Evolutionary conservation across 2,329 filamentous ascomycete genomes (phyloP).

Genomic region (Parastagonospora avenae): DNA sequence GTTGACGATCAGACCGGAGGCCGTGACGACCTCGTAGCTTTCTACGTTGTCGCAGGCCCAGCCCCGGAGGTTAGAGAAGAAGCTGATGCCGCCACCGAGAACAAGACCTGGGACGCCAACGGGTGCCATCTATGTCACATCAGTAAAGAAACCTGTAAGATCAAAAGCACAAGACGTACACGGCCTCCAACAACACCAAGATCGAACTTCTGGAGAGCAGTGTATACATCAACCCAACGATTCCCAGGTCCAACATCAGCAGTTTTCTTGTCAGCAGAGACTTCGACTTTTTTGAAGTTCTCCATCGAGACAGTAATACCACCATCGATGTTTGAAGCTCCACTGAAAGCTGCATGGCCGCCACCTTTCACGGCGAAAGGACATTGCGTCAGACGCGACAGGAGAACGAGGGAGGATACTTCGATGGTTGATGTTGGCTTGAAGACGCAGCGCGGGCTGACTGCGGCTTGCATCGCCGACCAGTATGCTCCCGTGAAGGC

Average conservation of each 20-base stretch:
- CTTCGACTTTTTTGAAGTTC: conserved; percentile 31
- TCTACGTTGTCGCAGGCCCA: conserved; percentile 39
- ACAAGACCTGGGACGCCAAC: conserved; percentile 42
- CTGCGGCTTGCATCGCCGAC: conserved; percentile 31
- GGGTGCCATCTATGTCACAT: conserved; percentile 19
- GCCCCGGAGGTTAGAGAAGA: conserved; percentile 27
- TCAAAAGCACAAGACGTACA: conserved; percentile 31
- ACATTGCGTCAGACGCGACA: conserved; percentile 32
- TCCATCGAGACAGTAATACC: conserved; percentile 53
- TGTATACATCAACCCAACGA: conserved; percentile 44
- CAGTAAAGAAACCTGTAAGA: neutral
- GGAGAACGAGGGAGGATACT: conserved; percentile 24
- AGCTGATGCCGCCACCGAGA: conserved; percentile 33
- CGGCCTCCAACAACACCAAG: conserved; percentile 42
- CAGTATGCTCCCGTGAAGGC: conserved; percentile 31
- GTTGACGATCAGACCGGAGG: conserved; percentile 9
- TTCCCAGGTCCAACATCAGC: conserved; percentile 40
- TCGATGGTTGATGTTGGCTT: conserved; percentile 23
- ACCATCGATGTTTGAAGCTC: conserved; percentile 49
- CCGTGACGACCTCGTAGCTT: conserved; percentile 42
- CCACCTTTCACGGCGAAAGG: conserved; percentile 53
- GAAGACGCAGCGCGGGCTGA: conserved; percentile 36
- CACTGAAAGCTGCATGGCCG: conserved; percentile 49
- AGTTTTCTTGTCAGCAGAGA: conserved; percentile 28
- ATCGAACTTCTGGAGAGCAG: conserved; percentile 24